Base-by-base conservation (phyloP, 177 flowering plant genomes). In the Vitis hybrid region DNA sequence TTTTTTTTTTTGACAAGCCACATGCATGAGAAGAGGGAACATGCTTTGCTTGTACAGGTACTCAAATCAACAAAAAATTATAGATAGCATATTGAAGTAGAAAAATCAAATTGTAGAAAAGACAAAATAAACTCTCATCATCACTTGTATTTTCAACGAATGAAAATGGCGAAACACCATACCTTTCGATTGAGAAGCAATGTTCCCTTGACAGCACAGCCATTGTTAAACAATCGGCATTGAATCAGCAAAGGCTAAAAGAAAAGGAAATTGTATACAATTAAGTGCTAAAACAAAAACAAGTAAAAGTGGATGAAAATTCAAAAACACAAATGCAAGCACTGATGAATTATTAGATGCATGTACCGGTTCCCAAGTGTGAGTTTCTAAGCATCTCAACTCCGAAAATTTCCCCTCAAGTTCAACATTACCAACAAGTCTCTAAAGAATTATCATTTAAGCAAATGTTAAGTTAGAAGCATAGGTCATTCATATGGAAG, bases 191-290 rank as follows among this genome's bases (percentile, higher is more conserved):
- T 89, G 11, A 92, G 64, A 27, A 91, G 88, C 24, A 89, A 66
- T 3, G 94, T 91, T 70, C 96, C 97, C 79, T 94, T 92, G 27
- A 85, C 84, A 78, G 97, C 97, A 80, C 0, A 11, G 46, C 98
- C 98, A n/a, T 85, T 75, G 70, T 88, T 0, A 81, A 90, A 94
- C 70, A 93, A 67, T 24, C 97, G 90, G 71, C 77, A 80, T 65
- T 93, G 98, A 55, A 91, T 87, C 71, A 94, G 75, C 80, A 91
- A 66, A 68, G 97, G 97, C 97, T 94, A 67, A 21, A 71, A 73
- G 35, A 61, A 58, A 46, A 17, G 12, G 57, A 72, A 53, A 73
- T 18, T 53, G 17, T 54, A 63, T 63, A n/a, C 30, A 48, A 17
- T 11, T 24, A 66, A 9, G 9, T 27, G 12, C 13, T 14, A 53